A percentile compares a stretch with the other conserved stretches of the same genome.
Conservation (phyloP, 23 red algal species). For the Pyropia haitanensis region DNA sequence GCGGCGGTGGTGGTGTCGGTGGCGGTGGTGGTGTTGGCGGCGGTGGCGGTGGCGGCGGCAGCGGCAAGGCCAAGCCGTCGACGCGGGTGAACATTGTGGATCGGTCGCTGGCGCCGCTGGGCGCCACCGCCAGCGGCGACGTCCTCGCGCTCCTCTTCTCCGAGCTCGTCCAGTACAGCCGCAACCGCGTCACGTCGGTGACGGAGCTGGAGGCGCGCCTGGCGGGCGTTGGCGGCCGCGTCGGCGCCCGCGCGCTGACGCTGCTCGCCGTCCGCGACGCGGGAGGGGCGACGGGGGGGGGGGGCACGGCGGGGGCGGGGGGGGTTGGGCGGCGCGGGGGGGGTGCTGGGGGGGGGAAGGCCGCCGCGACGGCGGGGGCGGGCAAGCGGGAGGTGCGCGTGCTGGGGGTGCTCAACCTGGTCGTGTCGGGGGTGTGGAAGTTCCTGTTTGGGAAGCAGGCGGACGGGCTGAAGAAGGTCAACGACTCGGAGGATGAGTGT, state of each 20-base stretch:
- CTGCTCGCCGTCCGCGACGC: constrained; percentile 44
- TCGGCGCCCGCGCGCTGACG: constrained; percentile 58
- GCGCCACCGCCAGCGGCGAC: too few species aligned
- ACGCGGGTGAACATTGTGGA: too few species aligned
- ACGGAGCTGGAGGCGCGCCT: constrained; percentile 75
- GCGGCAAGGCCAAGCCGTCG: too few species aligned
- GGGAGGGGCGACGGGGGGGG: not conserved
- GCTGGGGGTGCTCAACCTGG: constrained; percentile 56
- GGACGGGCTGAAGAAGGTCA: constrained; percentile 78
- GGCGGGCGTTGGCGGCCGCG: constrained; percentile 47
- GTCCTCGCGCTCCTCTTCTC: constrained; percentile 36
- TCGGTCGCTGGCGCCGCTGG: too few species aligned
- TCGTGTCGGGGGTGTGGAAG: constrained; percentile 54
- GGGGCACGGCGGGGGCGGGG: not conserved
- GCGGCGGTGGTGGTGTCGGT: too few species aligned
- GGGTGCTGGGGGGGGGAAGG: constrained; percentile 3
- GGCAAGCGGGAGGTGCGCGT: constrained; percentile 38
- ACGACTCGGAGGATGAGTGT: constrained; percentile 85
- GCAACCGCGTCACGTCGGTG: constrained; percentile 69
- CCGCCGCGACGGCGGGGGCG: constrained; percentile 1
- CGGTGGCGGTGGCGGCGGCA: too few species aligned
- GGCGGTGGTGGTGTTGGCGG: too few species aligned
- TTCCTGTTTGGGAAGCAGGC: constrained; percentile 84
- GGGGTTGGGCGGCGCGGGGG: not conserved
- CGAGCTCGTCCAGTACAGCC: constrained; percentile 77